Base-by-base conservation (phyloP, 352 stramenopile species). In the Pythium grandisporangium region DNA sequence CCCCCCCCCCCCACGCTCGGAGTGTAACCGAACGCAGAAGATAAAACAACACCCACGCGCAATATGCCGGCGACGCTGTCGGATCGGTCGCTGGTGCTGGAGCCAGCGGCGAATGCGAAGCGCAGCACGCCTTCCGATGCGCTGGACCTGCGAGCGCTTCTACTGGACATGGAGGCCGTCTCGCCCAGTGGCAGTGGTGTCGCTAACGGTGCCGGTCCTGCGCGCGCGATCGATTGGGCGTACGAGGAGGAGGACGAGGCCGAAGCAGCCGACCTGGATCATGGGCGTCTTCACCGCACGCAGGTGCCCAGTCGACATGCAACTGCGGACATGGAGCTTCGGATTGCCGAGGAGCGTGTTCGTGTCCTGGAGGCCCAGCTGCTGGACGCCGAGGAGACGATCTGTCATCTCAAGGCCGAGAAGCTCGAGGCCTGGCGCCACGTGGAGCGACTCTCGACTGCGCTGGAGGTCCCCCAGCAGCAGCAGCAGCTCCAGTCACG, bases 321-420 rank as follows among this genome's bases (percentile, higher is more conserved):
- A n/a, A n/a, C 23, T 8, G 32, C 26, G 33, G 16, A 14, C 0
- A 30, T 76, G 36, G 70, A 86, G 53, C 61, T 86, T 2, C 56
- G 52, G 34, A 64, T 61, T 25, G 63, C 70, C 1, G 78, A 90
- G 36, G 70, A 85, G 36, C 63, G 64, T 8, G 49, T 87, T 8
- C 39, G 39, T 5, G 37, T 42, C 39, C 58, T 90, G 13, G 66
- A 84, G 40, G 37, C 48, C 19, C 64, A 75, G 45, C 56, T 86
- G 17, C 52, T 90, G 41, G 61, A 80, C 38, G 66, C 70, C 6
- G 76, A 90, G 36, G 73, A 90, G 47, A 69, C 66, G 4, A 85
- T 87, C 30, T 78, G 69, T 49, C 76, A 90, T 55, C 56, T 90
- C 8, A 70, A 77, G 41, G 71, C 73, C 1, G 76, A 90, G 65